Evolutionary conservation across 1,139 yeast species (phyloP).

Genomic region (Suhomyces bolitotheri): DNA sequence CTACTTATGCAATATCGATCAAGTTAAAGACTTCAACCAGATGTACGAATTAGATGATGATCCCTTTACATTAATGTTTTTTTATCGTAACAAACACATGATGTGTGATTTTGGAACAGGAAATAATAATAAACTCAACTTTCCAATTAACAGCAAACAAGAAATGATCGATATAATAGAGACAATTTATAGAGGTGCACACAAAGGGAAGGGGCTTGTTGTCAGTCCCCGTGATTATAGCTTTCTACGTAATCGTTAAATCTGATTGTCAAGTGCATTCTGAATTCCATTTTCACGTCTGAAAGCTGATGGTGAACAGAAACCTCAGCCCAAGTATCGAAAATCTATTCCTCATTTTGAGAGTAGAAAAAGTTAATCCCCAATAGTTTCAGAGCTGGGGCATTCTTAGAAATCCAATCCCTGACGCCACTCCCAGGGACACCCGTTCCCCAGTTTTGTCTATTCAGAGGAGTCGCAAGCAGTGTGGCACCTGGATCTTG

Average conservation of each 20-base stretch:
- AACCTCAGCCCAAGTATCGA: background rate
- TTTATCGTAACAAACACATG: slow-evolving; percentile 92
- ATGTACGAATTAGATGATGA: slow-evolving; percentile 88
- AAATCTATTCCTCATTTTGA: slow-evolving; percentile 46
- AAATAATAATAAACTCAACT: slow-evolving; percentile 89
- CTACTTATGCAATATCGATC: slow-evolving; percentile 83
- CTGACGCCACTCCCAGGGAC: slow-evolving; percentile 72
- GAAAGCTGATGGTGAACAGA: background rate
- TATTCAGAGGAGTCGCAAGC: slow-evolving; percentile 49
- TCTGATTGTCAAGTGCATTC: background rate
- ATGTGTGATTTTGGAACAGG: slow-evolving; percentile 99
- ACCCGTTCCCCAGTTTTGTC: slow-evolving; percentile 87
- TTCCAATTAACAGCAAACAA: slow-evolving; percentile 74
- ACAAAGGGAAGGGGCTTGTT: slow-evolving; percentile 90
- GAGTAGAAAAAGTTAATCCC: slow-evolving; percentile 83
- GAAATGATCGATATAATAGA: slow-evolving; percentile 91
- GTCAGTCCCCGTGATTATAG: slow-evolving; percentile 74
- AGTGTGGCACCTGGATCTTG: slow-evolving; percentile 47
- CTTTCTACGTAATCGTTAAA: slow-evolving; percentile 13
- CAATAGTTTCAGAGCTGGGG: slow-evolving; percentile 60
- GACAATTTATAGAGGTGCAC: slow-evolving; percentile 86
- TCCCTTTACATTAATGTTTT: slow-evolving; percentile 91
- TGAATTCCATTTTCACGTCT: background rate
- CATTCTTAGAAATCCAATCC: slow-evolving; percentile 66
- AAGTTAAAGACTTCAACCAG: slow-evolving; percentile 86